Evolutionary conservation across 2,329 filamentous ascomycete genomes (phyloP).

Genomic region (Ambrosiella beaveri): DNA sequence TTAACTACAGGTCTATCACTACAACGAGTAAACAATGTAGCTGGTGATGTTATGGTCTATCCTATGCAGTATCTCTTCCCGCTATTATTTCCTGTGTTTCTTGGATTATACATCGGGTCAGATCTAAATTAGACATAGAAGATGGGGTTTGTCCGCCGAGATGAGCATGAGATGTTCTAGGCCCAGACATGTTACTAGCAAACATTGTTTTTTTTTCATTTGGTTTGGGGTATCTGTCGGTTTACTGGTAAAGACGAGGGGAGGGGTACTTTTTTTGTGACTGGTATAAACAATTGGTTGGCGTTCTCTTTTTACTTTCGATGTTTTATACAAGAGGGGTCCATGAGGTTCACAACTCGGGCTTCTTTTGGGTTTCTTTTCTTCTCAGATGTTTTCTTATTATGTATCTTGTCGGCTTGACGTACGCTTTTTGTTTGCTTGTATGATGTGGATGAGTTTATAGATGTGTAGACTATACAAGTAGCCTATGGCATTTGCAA

Average conservation of each 20-base stretch:
- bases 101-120: neutral
- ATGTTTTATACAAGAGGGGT: neutral
- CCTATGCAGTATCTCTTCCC: neutral
- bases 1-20: constrained; percentile 57
- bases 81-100: neutral
- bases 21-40: constrained; percentile 50
- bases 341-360: neutral
- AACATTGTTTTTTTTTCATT: neutral
- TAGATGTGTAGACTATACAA: constrained; percentile 4
- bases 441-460: constrained; percentile 3
- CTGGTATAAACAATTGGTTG: constrained; percentile 5
- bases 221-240: neutral
- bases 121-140: neutral
- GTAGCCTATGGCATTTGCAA: neutral
- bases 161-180: neutral
- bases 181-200: neutral
- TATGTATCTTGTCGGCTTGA: neutral
- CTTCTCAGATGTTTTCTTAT: neutral
- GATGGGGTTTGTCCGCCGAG: neutral
- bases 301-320: constrained; percentile 4
- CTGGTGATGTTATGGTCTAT: neutral
- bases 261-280: neutral
- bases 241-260: neutral
- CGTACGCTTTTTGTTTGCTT: constrained; percentile 3
- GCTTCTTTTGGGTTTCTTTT: neutral